phyloP scores from a whole-genome alignment of 768 basidiomycete genomes.

The Candolleomyces aberdarensis region DNA sequence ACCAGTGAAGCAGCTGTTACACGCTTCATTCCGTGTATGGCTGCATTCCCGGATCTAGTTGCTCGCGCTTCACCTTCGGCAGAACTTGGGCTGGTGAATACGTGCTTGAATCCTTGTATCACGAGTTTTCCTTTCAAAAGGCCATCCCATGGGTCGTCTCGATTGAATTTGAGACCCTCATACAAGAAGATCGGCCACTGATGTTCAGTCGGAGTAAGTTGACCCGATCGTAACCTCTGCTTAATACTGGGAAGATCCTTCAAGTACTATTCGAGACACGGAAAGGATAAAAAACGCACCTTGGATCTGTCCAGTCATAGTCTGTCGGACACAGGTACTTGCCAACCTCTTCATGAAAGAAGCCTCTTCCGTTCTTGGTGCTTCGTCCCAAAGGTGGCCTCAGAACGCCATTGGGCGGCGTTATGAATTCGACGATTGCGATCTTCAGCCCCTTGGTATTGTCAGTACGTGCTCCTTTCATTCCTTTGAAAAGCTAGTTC shows the following conservation, averaged over 20 bases:
- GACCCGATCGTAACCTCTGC: not conserved
- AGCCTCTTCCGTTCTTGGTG: slow-evolving; percentile 6
- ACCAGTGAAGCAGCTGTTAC: no score
- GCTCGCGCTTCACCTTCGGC: no score
- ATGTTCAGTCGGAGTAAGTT: not conserved
- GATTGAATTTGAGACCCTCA: not conserved
- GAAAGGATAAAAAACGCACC: slow-evolving; percentile 9
- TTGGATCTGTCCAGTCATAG: slow-evolving; percentile 12
- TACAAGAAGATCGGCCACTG: not conserved
- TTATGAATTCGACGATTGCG: not conserved
- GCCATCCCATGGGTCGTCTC: not conserved
- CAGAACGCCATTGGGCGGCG: not conserved
- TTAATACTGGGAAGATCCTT: not conserved
- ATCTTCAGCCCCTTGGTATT: not conserved
- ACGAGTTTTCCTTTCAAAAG: not conserved
- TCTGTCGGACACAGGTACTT: slow-evolving; percentile 13
- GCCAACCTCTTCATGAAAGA: slow-evolving; percentile 10
- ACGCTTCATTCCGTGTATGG: no score
- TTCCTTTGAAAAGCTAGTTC: not conserved
- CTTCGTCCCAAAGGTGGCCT: not conserved
- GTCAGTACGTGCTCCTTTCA: not conserved
- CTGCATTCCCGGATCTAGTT: no score
- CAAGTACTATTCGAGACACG: not conserved
- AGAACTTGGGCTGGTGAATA: no score
- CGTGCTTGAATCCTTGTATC: not conserved